Evolutionary conservation across 176 grass and related monocot species (phyloP).

Genomic region (Triticum urartu): DNA sequence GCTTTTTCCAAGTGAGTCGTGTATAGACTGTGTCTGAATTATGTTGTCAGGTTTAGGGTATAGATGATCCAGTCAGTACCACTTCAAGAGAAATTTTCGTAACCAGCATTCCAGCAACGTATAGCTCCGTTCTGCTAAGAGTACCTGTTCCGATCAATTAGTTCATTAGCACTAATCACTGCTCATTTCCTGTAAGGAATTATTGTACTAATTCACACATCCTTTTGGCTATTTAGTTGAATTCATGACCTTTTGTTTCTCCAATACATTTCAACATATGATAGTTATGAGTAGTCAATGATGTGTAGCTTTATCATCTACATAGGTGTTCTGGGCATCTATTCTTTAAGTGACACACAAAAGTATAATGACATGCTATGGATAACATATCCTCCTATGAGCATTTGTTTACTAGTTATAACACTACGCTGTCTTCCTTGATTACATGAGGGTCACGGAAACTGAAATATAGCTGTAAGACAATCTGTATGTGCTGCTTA

Average conservation of each 20-base stretch:
- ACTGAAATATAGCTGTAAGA: neutral
- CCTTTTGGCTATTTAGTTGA: neutral
- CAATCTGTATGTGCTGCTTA: neutral
- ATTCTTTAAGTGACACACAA: neutral
- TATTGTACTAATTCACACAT: neutral
- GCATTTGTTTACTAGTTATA: neutral
- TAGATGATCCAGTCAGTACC: neutral
- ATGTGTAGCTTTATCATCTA: neutral
- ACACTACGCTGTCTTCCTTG: neutral
- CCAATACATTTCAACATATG: neutral
- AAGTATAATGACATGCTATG: neutral
- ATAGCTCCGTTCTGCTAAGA: neutral
- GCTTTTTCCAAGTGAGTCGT: constrained; percentile 21
- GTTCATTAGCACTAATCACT: neutral
- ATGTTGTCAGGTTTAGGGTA: neutral
- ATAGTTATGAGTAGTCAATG: neutral
- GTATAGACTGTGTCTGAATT: constrained; percentile 3
- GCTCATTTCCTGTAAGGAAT: neutral
- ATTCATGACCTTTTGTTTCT: neutral
- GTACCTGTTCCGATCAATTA: neutral
- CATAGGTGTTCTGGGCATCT: neutral
- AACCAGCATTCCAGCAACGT: neutral
- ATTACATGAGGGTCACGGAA: neutral
- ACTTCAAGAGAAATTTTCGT: neutral
- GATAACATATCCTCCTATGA: neutral